Evolutionary conservation across 225 moss, liverwort and hornwort genomes (phyloP), one percentile per base, ranked within the genome.

Genomic region (Physcomitrium patens): DNA sequence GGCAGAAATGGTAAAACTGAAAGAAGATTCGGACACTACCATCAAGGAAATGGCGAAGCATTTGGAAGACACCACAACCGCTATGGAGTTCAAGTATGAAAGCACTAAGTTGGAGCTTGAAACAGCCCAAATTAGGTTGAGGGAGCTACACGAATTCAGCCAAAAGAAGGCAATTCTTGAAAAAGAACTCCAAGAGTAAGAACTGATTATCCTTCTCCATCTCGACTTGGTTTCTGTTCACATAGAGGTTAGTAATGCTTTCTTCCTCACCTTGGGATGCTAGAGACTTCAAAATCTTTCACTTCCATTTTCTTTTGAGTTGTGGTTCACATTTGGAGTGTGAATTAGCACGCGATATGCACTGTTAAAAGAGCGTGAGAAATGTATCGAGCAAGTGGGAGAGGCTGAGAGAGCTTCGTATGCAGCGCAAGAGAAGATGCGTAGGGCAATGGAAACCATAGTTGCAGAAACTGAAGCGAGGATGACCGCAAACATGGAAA

Each of bases 401-500:
- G 99, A 93, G 59, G 86, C 72, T 61, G 95, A 99, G 72, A 87
- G 89, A 72, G 87, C 85, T 66, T 91, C 89, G 2, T 87, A 91
- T 52, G 83, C 80, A 54, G 76, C 83, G 61, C 87, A 94, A 71
- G 95, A 92, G 19, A 90, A 86, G 77, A 85, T 99, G 76, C 83
- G 80, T 37, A 95, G 93, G 68, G 93, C 95, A 76, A 86, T 99
- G 70, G 85, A 82, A 63, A 87, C 84, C 26, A 78, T 87, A 24
- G 90, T 93, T 53, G 91, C 85, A 42, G 92, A 99, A 57, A 99
- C 91, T 62, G 85, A 93, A 78, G 72, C 90, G 45, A 78, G 83
- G 63, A 99, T 95, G 99, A 92, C 88, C 12, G 83, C 87, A 82
- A 75, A 88, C 28, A 99, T 95, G 86, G 99, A 99, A 72, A 88